Conservation (phyloP, 139 green algal genomes). For the Tetradesmus lagerheimii region DNA sequence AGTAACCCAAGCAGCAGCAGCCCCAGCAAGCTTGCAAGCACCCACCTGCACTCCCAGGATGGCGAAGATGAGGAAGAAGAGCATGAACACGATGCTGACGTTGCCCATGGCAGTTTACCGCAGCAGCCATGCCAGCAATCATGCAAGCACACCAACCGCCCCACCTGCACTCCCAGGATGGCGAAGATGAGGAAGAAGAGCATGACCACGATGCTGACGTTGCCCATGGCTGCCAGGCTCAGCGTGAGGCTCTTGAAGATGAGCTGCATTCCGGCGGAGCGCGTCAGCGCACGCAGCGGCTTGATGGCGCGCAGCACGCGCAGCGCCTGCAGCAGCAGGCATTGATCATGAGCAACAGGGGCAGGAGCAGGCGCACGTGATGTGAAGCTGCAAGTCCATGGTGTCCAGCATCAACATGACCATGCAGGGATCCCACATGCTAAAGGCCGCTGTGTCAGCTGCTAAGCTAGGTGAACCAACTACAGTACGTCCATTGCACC, state of each 20-base stretch:
- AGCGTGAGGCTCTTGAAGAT: conserved; percentile 83
- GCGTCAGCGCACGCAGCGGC: conserved; percentile 80
- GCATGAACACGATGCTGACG: conserved; percentile 77
- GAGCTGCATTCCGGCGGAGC: conserved; percentile 80
- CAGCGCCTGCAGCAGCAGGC: conserved; percentile 56
- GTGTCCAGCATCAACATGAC: too few relatives aligned
- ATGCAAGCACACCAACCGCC: conserved; percentile 55
- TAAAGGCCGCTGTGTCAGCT: too few relatives aligned
- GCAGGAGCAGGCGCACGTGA: neutral
- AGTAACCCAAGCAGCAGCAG: neutral
- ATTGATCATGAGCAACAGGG: too few relatives aligned
- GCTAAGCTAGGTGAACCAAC: too few relatives aligned
- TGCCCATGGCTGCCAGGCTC: conserved; percentile 78
- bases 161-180: conserved; percentile 88
- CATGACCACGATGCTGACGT: conserved; percentile 81
- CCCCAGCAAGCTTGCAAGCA: conserved; percentile 21
- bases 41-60: conserved; percentile 90
- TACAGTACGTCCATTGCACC: too few relatives aligned
- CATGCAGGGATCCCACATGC: too few relatives aligned
- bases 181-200: conserved; percentile 90
- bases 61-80: conserved; percentile 90
- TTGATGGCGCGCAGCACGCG: conserved; percentile 79
- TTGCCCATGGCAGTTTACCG: conserved; percentile 89
- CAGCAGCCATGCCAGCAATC: too few relatives aligned
- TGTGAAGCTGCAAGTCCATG: neutral